phyloP scores from a whole-genome alignment of 371 early-diverging fungal genomes.

The Mucor racemosus region DNA sequence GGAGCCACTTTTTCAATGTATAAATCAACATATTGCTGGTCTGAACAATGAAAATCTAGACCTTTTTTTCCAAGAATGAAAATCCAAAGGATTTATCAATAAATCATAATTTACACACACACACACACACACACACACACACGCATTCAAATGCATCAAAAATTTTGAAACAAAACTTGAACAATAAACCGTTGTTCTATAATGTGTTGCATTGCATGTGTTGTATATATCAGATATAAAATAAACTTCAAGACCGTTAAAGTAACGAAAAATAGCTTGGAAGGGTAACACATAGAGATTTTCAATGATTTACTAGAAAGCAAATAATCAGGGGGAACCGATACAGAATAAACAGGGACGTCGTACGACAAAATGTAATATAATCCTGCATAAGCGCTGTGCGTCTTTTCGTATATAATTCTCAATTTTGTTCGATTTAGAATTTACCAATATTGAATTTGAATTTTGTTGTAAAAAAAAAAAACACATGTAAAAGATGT shows the following conservation, averaged over 20 bases:
- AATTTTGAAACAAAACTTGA: neutral
- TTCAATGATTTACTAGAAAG: too few relatives aligned
- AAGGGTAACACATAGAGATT: too few relatives aligned
- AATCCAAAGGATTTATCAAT: neutral
- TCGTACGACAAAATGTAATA: too few relatives aligned
- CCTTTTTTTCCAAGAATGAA: neutral
- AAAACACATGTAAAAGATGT: neutral
- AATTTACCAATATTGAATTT: neutral
- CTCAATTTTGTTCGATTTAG: neutral
- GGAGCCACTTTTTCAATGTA: too few relatives aligned
- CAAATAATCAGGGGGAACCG: too few relatives aligned
- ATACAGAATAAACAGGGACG: neutral
- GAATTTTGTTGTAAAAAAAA: neutral
- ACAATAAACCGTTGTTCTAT: neutral
- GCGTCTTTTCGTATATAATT: neutral
- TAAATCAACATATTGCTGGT: too few relatives aligned
- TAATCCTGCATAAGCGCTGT: too few relatives aligned
- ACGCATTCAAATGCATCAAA: too few relatives aligned
- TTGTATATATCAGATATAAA: neutral
- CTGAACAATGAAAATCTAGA: neutral
- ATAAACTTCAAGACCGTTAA: conserved; percentile 4
- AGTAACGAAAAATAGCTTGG: neutral
- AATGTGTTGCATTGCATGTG: neutral
- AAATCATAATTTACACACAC: neutral
- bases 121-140: too few relatives aligned